These are phyloP conservation scores for Skeletonema tropicum DNA, from an alignment of 108 stramenopile genomes.

Conservation along the genomic window DNA sequence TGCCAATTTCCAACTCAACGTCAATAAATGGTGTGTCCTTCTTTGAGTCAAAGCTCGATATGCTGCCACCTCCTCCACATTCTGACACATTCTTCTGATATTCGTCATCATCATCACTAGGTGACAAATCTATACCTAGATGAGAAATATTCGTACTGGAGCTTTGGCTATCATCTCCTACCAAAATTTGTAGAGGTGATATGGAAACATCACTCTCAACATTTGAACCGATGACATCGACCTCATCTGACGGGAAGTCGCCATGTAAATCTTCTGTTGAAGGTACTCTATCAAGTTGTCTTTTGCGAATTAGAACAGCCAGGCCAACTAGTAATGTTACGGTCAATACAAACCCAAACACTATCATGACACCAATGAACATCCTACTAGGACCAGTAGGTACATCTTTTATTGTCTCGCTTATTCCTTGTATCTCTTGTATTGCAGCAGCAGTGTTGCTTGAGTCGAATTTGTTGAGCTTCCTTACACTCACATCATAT, in stretches of 20 bases:
- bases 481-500: slow-evolving; percentile 1
- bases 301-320: neutral
- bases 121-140: neutral
- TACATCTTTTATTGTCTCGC: neutral
- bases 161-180: neutral
- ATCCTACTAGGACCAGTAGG: neutral
- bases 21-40: neutral
- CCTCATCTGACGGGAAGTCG: neutral
- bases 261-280: neutral
- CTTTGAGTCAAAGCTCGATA: neutral
- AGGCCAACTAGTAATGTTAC: neutral
- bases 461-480: neutral
- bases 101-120: neutral
- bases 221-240: neutral
- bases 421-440: neutral
- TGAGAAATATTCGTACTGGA: neutral
- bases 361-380: neutral
- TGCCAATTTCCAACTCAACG: neutral
- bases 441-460: neutral
- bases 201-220: slow-evolving; percentile 1
- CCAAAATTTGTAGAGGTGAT: neutral
- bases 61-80: neutral
- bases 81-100: neutral
- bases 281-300: neutral
- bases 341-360: neutral